Conservation (phyloP, 169 alveolate genomes). For the Plasmodium sp. region DNA sequence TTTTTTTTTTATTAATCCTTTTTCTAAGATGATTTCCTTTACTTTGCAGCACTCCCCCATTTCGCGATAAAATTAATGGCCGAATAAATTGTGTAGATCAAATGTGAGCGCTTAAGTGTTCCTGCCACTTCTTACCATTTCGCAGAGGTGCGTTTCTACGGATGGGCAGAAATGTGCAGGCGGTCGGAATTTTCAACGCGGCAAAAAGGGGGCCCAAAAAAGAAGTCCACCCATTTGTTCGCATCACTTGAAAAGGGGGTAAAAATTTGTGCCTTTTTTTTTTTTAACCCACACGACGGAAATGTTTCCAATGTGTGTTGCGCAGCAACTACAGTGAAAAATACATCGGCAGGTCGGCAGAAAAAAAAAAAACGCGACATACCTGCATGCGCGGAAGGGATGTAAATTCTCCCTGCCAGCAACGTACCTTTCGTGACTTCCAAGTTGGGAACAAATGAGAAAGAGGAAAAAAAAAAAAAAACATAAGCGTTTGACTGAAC, state of each 20-base stretch:
- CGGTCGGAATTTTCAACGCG: background rate
- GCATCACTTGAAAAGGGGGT: background rate
- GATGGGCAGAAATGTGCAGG: background rate
- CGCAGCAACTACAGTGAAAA: background rate
- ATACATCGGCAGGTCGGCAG: background rate
- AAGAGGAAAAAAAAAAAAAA: too few species aligned
- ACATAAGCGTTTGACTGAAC: background rate
- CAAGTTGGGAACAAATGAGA: background rate
- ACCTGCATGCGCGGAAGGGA: background rate
- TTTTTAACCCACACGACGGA: background rate
- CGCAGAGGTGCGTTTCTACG: background rate
- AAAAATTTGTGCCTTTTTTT: background rate
- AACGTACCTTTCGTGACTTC: background rate
- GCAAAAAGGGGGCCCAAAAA: background rate
- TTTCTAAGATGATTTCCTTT: background rate
- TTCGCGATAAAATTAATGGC: background rate
- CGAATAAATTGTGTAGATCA: background rate
- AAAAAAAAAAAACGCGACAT: background rate
- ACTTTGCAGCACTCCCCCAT: background rate
- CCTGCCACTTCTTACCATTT: background rate
- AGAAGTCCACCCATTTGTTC: background rate
- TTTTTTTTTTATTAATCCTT: background rate
- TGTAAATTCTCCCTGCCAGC: background rate
- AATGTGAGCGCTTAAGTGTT: background rate
- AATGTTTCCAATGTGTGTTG: background rate